These are phyloP conservation scores for Pestalotiopsis sp. DNA, from an alignment of 2,329 filamentous ascomycete species.

Conservation along the genomic window DNA sequence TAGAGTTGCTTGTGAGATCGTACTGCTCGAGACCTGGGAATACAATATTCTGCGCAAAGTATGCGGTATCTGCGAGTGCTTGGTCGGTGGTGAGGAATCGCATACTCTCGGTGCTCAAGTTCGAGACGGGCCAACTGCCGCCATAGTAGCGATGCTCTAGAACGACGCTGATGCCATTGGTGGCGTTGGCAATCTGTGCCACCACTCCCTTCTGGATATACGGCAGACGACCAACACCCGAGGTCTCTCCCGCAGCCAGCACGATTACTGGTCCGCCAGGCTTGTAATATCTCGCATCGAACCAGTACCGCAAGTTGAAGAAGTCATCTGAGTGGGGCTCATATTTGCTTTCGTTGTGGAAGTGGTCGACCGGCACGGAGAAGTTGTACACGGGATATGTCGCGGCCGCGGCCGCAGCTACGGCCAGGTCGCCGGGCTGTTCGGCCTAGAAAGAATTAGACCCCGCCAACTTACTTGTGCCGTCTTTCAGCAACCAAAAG, in stretches of 20 bases:
- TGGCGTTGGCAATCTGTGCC: constrained; percentile 69
- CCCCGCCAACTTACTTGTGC: neutral
- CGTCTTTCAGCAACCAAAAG: neutral
- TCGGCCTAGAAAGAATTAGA: neutral
- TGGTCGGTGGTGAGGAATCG: constrained; percentile 86
- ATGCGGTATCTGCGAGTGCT: constrained; percentile 78
- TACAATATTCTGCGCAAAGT: constrained; percentile 74
- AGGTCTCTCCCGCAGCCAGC: constrained; percentile 72
- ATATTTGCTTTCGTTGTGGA: constrained; percentile 78
- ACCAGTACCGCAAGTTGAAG: constrained; percentile 81
- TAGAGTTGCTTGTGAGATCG: constrained; percentile 66
- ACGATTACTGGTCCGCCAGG: constrained; percentile 81
- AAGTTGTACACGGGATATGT: constrained; percentile 44
- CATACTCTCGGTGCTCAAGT: constrained; percentile 70
- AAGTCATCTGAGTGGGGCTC: constrained; percentile 72
- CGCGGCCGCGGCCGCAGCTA: neutral
- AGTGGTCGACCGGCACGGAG: constrained; percentile 72
- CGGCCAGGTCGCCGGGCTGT: neutral
- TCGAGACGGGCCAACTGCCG: constrained; percentile 67
- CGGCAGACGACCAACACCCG: constrained; percentile 62
- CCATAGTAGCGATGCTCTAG: constrained; percentile 91
- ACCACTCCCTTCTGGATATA: constrained; percentile 81
- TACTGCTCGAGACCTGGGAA: constrained; percentile 71
- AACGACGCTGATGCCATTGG: constrained; percentile 75
- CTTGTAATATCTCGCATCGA: constrained; percentile 76